These are phyloP conservation scores for Dictyostelium purpureum DNA, from an alignment of 78 protist species.

Conservation along the genomic window DNA sequence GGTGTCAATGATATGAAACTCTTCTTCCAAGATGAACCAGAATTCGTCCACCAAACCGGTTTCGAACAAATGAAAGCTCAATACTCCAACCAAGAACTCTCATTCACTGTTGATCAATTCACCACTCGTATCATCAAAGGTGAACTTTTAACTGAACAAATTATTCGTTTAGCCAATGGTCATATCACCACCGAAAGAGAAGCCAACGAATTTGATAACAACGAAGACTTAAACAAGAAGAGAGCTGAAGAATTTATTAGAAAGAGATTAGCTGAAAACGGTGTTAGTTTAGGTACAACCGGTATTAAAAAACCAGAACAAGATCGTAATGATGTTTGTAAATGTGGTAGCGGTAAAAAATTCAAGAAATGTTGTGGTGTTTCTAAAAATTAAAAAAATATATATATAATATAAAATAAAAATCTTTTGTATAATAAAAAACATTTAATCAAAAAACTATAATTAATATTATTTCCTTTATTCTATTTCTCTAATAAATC, in stretches of 20 bases:
- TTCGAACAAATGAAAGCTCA: conserved; percentile 78
- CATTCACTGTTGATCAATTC: conserved; percentile 75
- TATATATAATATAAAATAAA: no score
- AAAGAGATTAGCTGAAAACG: conserved; percentile 40
- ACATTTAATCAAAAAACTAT: no score
- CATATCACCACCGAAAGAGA: conserved; percentile 81
- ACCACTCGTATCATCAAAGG: conserved; percentile 70
- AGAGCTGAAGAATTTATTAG: conserved; percentile 72
- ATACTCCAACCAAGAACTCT: conserved; percentile 24
- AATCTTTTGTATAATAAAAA: no score
- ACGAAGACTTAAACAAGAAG: conserved; percentile 53
- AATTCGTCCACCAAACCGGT: conserved; percentile 54
- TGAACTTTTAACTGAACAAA: conserved; percentile 63
- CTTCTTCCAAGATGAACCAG: conserved; percentile 33
- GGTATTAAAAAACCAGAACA: conserved; percentile 38
- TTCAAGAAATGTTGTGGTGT: conserved; percentile 70
- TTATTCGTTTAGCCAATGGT: conserved; percentile 78
- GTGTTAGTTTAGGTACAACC: conserved; percentile 51
- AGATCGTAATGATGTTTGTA: conserved; percentile 74
- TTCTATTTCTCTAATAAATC: no score
- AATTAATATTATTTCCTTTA: no score
- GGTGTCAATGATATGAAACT: conserved; percentile 82
- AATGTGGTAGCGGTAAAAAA: conserved; percentile 79
- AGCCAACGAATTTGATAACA: conserved; percentile 71
- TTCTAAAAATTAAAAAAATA: no score